phyloP scores from a whole-genome alignment of 1,139 yeast species.

The Saccharomyces pastorianus region DNA sequence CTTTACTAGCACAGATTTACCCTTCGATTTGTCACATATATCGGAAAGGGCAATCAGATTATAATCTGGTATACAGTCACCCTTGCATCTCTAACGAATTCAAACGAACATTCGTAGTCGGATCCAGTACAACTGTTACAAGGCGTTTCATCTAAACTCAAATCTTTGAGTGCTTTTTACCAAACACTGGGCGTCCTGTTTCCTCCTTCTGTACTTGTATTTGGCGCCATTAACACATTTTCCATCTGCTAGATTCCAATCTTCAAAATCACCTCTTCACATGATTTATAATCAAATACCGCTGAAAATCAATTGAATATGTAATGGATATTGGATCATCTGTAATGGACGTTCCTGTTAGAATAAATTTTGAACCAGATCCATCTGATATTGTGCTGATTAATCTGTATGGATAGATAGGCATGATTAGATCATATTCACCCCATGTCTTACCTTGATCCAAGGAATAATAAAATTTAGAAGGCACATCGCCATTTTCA shows the following conservation, averaged over 20 bases:
- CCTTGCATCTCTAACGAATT: constrained; percentile 41
- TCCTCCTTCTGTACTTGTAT: constrained; percentile 62
- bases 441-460: constrained; percentile 72
- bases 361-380: constrained; percentile 51
- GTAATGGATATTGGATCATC: background rate
- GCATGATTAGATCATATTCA: constrained; percentile 39
- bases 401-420: constrained; percentile 32
- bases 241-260: constrained; percentile 48
- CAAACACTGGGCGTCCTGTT: constrained; percentile 59
- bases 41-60: constrained; percentile 29
- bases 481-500: constrained; percentile 23
- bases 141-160: constrained; percentile 41
- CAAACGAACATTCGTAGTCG: constrained; percentile 70
- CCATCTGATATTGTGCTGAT: constrained; percentile 62
- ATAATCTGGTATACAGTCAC: constrained; percentile 49
- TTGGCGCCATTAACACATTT: constrained; percentile 67
- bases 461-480: constrained; percentile 47
- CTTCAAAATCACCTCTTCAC: constrained; percentile 57
- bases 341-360: constrained; percentile 37
- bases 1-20: constrained; percentile 11
- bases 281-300: constrained; percentile 47
- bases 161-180: constrained; percentile 55
- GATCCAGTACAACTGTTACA: constrained; percentile 56
- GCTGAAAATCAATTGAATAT: constrained; percentile 47
- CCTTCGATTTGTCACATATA: constrained; percentile 28